Conservation (phyloP, 2,329 filamentous ascomycete genomes). For the Pestalotiopsis sp. region DNA sequence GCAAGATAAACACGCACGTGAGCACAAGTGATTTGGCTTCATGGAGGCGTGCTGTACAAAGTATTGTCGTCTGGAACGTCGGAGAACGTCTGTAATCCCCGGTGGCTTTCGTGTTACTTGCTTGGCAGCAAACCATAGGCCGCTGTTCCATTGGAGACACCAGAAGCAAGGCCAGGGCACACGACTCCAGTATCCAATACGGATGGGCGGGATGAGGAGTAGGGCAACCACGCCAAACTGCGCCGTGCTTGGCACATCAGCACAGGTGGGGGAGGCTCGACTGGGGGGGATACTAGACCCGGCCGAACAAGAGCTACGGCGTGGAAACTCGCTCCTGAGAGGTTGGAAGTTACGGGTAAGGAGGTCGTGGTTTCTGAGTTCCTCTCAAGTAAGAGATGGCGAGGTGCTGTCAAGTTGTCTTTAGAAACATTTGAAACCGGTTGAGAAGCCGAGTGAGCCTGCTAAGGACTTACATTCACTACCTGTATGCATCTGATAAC, state of each 20-base stretch:
- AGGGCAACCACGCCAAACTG: not conserved
- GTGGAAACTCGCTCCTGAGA: not conserved
- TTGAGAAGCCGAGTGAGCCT: not conserved
- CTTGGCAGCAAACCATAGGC: not conserved
- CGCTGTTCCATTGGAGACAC: not conserved
- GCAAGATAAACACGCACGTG: not conserved
- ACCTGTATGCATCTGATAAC: not conserved
- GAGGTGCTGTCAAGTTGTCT: not conserved
- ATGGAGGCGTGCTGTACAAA: not conserved
- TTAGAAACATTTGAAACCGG: not conserved
- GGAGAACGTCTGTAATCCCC: not conserved
- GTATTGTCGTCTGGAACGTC: not conserved
- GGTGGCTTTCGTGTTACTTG: slow-evolving; percentile 7
- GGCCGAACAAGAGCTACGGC: not conserved
- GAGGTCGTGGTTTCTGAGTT: not conserved
- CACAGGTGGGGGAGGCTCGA: not conserved
- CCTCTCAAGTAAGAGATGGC: not conserved
- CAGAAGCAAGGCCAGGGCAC: not conserved
- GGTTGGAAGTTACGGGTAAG: not conserved
- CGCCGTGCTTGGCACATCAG: slow-evolving; percentile 8
- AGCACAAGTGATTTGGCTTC: not conserved
- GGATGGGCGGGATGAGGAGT: not conserved
- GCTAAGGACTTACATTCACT: not conserved
- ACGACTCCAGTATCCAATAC: not conserved
- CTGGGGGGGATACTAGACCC: not conserved